phyloP scores from a whole-genome alignment of 2,329 filamentous ascomycete genomes.

The Aspergillus jensenii region DNA sequence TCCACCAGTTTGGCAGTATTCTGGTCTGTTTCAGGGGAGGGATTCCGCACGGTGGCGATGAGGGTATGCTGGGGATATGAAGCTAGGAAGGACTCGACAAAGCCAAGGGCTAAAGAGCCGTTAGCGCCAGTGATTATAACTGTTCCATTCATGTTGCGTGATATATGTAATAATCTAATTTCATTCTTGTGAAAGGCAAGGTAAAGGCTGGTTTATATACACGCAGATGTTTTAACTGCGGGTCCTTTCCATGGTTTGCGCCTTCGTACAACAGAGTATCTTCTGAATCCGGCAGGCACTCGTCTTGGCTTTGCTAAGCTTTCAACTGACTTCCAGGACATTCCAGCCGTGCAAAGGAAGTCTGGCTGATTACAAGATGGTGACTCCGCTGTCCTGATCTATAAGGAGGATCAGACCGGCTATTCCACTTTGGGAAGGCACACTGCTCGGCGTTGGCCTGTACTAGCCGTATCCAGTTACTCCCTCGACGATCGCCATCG shows the following conservation, averaged over 20 bases:
- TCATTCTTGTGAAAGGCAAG: neutral
- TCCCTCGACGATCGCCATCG: accelerated
- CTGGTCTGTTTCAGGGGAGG: constrained; percentile 21
- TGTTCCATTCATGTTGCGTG: constrained; percentile 20
- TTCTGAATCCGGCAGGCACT: neutral
- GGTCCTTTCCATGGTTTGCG: too few species aligned
- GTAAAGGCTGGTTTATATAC: neutral
- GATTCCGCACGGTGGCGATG: constrained; percentile 33
- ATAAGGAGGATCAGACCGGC: neutral
- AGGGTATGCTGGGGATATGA: constrained; percentile 22
- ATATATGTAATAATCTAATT: neutral
- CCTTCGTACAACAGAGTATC: neutral
- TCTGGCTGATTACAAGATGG: neutral
- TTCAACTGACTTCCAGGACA: neutral
- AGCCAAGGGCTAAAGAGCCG: constrained; percentile 32
- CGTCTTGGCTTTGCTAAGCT: neutral
- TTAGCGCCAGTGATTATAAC: constrained; percentile 33
- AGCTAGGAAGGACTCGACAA: constrained; percentile 25
- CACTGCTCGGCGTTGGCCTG: neutral
- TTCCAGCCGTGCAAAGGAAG: too few species aligned
- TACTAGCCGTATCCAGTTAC: neutral
- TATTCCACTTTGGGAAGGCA: constrained; percentile 2
- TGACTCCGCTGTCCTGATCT: too few species aligned
- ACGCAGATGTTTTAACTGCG: too few species aligned
- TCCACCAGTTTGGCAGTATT: constrained; percentile 28